phyloP scores from a whole-genome alignment of 225 moss, liverwort and hornwort genomes.

The Climacium dendroides region DNA sequence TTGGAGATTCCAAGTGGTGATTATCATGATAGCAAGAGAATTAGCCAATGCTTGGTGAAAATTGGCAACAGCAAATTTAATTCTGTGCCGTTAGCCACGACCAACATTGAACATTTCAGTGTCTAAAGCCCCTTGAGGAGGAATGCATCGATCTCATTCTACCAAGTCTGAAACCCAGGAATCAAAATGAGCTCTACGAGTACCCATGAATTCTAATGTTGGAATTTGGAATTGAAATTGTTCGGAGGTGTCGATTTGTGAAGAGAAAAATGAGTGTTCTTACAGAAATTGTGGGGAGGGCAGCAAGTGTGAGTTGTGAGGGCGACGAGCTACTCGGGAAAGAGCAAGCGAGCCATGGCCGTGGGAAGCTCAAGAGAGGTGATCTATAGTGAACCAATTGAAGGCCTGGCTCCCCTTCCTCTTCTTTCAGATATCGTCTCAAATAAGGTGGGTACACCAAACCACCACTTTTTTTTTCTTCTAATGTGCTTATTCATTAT shows the following conservation, averaged over 20 bases:
- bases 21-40: background rate
- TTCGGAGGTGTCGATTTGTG: background rate
- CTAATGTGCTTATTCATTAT: fast-evolving
- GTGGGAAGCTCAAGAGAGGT: background rate
- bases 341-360: background rate
- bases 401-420: background rate
- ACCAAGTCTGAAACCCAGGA: background rate
- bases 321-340: background rate
- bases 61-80: background rate
- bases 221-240: background rate
- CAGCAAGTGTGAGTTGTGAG: background rate
- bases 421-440: background rate
- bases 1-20: background rate
- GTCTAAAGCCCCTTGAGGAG: background rate
- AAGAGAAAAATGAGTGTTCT: background rate
- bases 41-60: background rate
- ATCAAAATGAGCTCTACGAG: background rate
- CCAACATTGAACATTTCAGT: background rate
- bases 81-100: background rate
- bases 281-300: background rate
- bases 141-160: background rate
- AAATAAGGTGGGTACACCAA: background rate
- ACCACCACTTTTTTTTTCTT: background rate
- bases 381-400: background rate
- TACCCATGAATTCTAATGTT: background rate